Evolutionary conservation across 2,329 filamentous ascomycete genomes (phyloP), one percentile per base, ranked within the genome.

Genomic region (Knoxdaviesia capensis): DNA sequence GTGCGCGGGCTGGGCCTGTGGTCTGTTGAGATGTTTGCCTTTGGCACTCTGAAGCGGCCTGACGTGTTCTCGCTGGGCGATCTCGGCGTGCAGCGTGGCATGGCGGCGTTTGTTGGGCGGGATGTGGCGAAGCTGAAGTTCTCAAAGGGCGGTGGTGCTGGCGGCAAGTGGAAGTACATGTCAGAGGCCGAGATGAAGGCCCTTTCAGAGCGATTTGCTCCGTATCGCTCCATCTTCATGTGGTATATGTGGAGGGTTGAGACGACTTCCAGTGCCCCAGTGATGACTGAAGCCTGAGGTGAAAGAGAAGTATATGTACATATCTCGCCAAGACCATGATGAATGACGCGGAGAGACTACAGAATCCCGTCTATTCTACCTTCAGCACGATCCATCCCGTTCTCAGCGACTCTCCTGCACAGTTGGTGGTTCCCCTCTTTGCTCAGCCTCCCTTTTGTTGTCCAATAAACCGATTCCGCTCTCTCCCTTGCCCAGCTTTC

Each of bases 11-110:
- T 96, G 40, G 90, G 90, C 0, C 70, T 69, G 42, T 96, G 90
- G 90, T 87, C 79, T 39, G 86, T 93, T 9, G 87, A 94, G 64
- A 96, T 98, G 90, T 98, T 98, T 65, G 84, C 87, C 40, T 85
- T 82, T 59, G 96, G 98, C 59, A 82, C 75, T n/a, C 65, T 98
- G 36, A 96, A 94, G 68, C 69, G 87, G 8, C 80, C 86, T 68
- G 88, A 98, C 60, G 83, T 98, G 28, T 94, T 96, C 56, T 85
- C 80, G 28, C 79, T 84, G 1, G 88, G 90, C 1, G 88, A 98
- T 60, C 61, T 98, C 47, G 90, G 90, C 5, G 84, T 98, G 38
- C 90, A 96, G 70, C 68, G 87, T 52, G 90, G 90, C 7, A 93
- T 94, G 77, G 90, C 90, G 1, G 78, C 81, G 0, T 87, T 90